phyloP scores from a whole-genome alignment of 2,329 filamentous ascomycete species.

The Fonsecaea erecta region DNA sequence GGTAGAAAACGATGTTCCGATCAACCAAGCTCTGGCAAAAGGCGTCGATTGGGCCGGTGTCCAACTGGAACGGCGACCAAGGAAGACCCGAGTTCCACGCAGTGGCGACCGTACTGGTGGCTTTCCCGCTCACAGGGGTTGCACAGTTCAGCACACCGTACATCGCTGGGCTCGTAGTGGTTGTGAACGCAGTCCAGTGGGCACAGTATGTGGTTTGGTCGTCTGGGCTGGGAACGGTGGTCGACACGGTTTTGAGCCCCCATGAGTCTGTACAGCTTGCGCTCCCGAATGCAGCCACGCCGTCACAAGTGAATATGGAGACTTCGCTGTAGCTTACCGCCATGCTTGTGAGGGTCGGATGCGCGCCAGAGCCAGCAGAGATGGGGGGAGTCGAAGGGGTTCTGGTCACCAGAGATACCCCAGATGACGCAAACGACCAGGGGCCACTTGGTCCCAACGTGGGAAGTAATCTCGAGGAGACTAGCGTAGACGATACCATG shows the following conservation, averaged over 20 bases:
- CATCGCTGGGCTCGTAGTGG: slow-evolving; percentile 9
- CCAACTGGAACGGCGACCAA: not conserved
- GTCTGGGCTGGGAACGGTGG: not conserved
- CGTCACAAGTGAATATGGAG: not conserved
- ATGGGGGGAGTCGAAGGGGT: not conserved
- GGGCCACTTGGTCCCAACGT: not conserved
- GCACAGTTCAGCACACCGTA: slow-evolving; percentile 4
- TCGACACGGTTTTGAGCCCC: slow-evolving; percentile 1
- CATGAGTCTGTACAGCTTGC: slow-evolving; percentile 3
- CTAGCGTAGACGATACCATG: not conserved
- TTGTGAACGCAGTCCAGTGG: slow-evolving; percentile 2
- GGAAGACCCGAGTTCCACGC: not conserved
- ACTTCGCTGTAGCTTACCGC: not conserved
- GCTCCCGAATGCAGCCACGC: not conserved
- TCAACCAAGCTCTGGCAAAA: not conserved
- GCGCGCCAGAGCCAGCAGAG: not conserved
- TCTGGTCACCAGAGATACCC: not conserved
- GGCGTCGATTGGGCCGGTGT: not conserved
- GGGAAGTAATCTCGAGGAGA: not conserved
- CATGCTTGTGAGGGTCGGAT: not conserved
- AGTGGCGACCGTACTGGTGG: not conserved
- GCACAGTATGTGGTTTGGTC: not conserved
- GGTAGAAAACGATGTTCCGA: not conserved
- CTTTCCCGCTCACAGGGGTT: slow-evolving; percentile 1
- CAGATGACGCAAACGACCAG: not conserved